A percentile compares a stretch with the other conserved stretches of the same genome.
These are phyloP conservation scores for Diaporthe capsici DNA, from an alignment of 2,329 filamentous ascomycete genomes.

Conservation along the genomic window DNA sequence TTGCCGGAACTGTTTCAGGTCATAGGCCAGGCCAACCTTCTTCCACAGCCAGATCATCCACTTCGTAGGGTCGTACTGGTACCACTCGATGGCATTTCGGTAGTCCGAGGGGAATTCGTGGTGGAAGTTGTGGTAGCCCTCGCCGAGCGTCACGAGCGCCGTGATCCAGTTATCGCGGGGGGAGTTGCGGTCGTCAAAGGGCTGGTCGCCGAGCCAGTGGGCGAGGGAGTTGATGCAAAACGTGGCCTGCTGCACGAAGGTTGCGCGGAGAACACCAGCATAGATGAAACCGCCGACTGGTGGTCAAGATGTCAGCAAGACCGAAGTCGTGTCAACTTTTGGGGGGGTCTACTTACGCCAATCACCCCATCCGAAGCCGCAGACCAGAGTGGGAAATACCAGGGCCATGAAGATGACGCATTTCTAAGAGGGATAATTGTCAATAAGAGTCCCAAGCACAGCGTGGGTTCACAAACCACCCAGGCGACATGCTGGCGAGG, in stretches of 20 bases:
- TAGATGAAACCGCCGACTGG: slow-evolving; percentile 82
- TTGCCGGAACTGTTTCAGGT: slow-evolving; percentile 90
- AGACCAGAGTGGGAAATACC: slow-evolving; percentile 80
- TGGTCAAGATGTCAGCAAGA: neutral
- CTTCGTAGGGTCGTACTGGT: slow-evolving; percentile 93
- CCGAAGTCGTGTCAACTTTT: neutral
- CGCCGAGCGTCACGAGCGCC: slow-evolving; percentile 86
- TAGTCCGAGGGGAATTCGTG: slow-evolving; percentile 95
- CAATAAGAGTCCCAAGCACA: neutral
- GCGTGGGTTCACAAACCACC: neutral
- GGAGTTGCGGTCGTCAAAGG: slow-evolving; percentile 93
- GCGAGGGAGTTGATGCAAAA: slow-evolving; percentile 94
- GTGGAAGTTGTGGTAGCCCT: slow-evolving; percentile 95
- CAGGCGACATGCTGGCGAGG: too few species aligned
- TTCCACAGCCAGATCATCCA: slow-evolving; percentile 91
- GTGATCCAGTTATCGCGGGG: slow-evolving; percentile 91
- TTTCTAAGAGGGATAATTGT: slow-evolving; percentile 58
- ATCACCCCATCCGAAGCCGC: slow-evolving; percentile 85
- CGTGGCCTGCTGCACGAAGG: slow-evolving; percentile 91
- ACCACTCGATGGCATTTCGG: slow-evolving; percentile 92
- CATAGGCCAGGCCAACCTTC: slow-evolving; percentile 85
- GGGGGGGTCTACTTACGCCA: slow-evolving; percentile 60
- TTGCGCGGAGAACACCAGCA: slow-evolving; percentile 86
- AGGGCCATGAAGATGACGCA: slow-evolving; percentile 83
- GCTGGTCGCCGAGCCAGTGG: slow-evolving; percentile 93